Base-by-base conservation (phyloP, 371 early-diverging fungal genomes). In the Phascolomyces articulosus region DNA sequence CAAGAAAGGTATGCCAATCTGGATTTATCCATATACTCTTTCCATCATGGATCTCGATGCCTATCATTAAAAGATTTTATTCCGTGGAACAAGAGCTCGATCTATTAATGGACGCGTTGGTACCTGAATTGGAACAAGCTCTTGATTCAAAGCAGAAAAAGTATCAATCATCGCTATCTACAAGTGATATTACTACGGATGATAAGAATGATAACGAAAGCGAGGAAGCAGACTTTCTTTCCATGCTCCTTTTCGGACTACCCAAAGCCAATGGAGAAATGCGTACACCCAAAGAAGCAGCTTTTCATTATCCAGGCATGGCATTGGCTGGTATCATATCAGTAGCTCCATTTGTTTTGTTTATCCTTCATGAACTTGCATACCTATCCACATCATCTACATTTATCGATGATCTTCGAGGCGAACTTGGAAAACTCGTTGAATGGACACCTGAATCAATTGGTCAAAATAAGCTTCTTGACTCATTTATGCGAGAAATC, bases 401-500 rank as follows among this genome's bases (percentile, higher is more conserved):
- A n/a, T n/a, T n/a, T n/a, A 55, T 74, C 3, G 57, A 58, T 4
- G 67, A 63, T 9, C 51, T 77, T 15, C 69, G 74, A 40, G 29
- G 24, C 0, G 74, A 77, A 40, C 27, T 77, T 4, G 53, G 26
- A 7, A 31, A 66, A 0, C 41, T 72, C 7, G 68, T 55, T 11
- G 53, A 54, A 4, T 47, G 44, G 28, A 70, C 65, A 4, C 78
- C 74, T 26, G 74, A 70, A 34, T 54, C 71, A 0, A 55, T 78
- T 34, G 73, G 68, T 27, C 55, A 66, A 2, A 62, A 83, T 51
- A 68, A 68, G 8, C 31, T 78, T 9, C 64, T 85, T 69, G 85
- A 85, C 38, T 85, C 85, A 2, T 83, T 79, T 58, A 63, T 85
- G 2, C 70, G 85, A 16, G 85, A 85, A 63, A 62, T 81, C 0